Evolutionary conservation across 2,329 filamentous ascomycete species (phyloP), one percentile per base, ranked within the genome.

Genomic region (Hymenoscyphus infarciens): DNA sequence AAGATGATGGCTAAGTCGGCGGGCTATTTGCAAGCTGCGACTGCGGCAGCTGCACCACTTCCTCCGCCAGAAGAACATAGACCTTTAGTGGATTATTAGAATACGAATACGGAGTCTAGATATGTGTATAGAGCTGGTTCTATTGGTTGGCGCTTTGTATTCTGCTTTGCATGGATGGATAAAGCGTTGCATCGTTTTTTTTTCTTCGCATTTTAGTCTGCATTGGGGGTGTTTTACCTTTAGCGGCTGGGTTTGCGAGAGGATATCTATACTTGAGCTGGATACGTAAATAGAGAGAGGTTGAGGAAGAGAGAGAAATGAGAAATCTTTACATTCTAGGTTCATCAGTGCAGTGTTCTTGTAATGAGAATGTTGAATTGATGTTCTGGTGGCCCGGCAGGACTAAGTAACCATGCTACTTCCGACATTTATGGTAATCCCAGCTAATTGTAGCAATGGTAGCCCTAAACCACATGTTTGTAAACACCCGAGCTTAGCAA

Each of bases 1-100:
- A 87, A 84, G 73, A 87, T 93, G 80, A 82, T 89, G 71, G 72
- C 59, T 1, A 70, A 63, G 57, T 66, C 69, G 5, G 61, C 62
- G 4, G 29, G 39, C 19, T 72, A 67, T 56, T 53, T 66, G 38
- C 66, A 68, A 61, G 29, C 61, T 33, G 39, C 19, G 16, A 42
- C 19, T 11, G 8, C 42, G 4, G 42, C 42, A 22, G 19, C 42
- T 10, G 19, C n/a, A 49, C 16, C 42, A 10, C 42, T 25, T 49
- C 42, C 42, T 49, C 52, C 25, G 13, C 52, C 25, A 4, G 19
- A 55, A 16, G 52, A 55, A 55, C 25, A 55, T 3, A 27, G 52
- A 33, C 25, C 25, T 55, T 55, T 55, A 22, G 25, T 55, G 52
- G 52, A 55, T 55, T 55, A 55, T 29, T 55, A 49, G 42, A 49